phyloP scores from a whole-genome alignment of 2,329 filamentous ascomycete genomes.

The Cordyceps farinosa region DNA sequence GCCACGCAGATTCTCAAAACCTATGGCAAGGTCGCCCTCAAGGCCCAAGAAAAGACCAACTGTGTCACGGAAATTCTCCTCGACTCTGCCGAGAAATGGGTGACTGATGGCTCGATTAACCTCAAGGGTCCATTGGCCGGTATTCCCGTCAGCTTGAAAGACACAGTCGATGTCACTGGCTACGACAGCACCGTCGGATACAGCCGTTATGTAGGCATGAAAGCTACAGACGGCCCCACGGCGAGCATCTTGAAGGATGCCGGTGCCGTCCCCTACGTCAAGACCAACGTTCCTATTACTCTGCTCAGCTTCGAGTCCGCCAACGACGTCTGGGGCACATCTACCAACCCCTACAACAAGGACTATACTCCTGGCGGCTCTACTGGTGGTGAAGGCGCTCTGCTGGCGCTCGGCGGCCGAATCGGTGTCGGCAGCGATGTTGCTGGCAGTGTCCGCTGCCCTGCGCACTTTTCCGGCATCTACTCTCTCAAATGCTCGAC shows the following conservation, averaged over 20 bases:
- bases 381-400: constrained; percentile 78
- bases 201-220: constrained; percentile 64
- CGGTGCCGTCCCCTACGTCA: constrained; percentile 85
- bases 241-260: constrained; percentile 79
- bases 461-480: constrained; percentile 85
- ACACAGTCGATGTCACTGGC: constrained; percentile 72
- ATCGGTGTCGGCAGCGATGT: constrained; percentile 92
- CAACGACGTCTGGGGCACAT: constrained; percentile 75
- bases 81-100: constrained; percentile 72
- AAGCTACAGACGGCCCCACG: constrained; percentile 64
- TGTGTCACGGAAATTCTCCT: constrained; percentile 86
- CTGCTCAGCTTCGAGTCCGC: constrained; percentile 82
- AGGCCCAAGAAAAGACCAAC: constrained; percentile 82
- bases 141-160: constrained; percentile 83
- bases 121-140: constrained; percentile 79
- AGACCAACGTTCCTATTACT: constrained; percentile 86
- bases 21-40: constrained; percentile 82
- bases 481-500: constrained; percentile 85
- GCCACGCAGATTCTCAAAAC: constrained; percentile 74
- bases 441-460: constrained; percentile 80
- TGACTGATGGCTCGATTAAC: constrained; percentile 56
- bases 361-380: constrained; percentile 85
- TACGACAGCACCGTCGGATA: constrained; percentile 83
- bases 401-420: constrained; percentile 76
- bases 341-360: constrained; percentile 77